phyloP scores from a whole-genome alignment of 2,329 filamentous ascomycete species.

The Fusarium domesticum region DNA sequence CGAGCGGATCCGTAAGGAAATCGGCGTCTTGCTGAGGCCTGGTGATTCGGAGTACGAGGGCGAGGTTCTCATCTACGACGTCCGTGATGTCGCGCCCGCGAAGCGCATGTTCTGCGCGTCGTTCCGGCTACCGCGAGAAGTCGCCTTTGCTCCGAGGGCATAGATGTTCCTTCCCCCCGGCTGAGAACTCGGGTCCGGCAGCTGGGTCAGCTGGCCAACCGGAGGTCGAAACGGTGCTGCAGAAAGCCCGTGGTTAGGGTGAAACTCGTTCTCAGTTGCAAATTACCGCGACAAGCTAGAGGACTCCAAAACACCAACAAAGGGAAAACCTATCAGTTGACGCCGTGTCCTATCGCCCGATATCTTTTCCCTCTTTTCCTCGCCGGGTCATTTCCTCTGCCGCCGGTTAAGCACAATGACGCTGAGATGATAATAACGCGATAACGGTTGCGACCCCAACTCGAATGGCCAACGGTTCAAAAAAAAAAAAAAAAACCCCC shows the following conservation, averaged over 20 bases:
- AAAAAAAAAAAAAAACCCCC: constrained; percentile 12
- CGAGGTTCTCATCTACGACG: constrained; percentile 60
- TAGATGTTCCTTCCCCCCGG: constrained; percentile 7
- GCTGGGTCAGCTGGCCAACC: too few species aligned
- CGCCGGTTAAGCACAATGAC: constrained; percentile 20
- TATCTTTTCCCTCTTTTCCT: constrained; percentile 9
- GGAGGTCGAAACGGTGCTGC: too few species aligned
- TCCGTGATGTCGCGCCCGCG: constrained; percentile 84
- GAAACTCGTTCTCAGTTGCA: neutral
- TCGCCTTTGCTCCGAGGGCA: constrained; percentile 64
- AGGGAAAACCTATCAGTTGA: neutral
- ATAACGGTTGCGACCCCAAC: constrained; percentile 16
- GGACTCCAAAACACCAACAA: neutral
- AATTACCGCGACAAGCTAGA: neutral
- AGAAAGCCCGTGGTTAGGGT: neutral
- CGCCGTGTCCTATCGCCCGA: constrained; percentile 11
- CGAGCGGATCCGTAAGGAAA: constrained; percentile 39
- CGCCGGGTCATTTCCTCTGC: neutral
- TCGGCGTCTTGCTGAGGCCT: constrained; percentile 40
- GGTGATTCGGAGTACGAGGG: constrained; percentile 47
- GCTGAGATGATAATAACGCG: constrained; percentile 19
- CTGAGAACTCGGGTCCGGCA: constrained; percentile 1
- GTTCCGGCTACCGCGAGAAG: constrained; percentile 77
- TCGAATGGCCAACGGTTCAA: neutral
- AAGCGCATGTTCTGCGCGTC: constrained; percentile 97